Evolutionary conservation across 116 monocot genomes (phyloP).

Genomic region (Papilionanthe hybrid): DNA sequence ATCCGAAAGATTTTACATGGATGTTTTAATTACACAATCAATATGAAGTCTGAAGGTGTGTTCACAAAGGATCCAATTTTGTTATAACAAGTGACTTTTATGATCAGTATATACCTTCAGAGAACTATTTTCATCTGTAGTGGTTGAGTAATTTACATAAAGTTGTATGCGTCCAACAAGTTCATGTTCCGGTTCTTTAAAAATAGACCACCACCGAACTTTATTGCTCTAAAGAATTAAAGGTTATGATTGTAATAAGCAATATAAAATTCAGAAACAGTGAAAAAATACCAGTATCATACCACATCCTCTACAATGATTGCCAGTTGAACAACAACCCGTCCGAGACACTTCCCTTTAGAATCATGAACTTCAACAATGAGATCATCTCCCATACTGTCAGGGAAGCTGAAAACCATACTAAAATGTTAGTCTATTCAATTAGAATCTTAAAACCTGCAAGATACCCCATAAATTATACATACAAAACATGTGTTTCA

Average conservation of each 20-base stretch:
- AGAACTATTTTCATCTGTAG: slow-evolving; percentile 58
- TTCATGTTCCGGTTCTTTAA: slow-evolving; percentile 86
- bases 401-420: slow-evolving; percentile 72
- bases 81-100: neutral
- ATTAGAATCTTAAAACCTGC: slow-evolving; percentile 4
- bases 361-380: slow-evolving; percentile 92
- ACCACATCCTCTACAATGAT: slow-evolving; percentile 76
- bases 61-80: neutral
- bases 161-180: slow-evolving; percentile 85
- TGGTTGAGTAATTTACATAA: slow-evolving; percentile 61
- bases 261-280: neutral
- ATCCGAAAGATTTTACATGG: slow-evolving; percentile 8
- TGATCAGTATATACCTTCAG: slow-evolving; percentile 30
- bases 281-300: slow-evolving; percentile 19
- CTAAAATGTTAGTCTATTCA: neutral
- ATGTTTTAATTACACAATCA: neutral
- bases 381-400: slow-evolving; percentile 90
- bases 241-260: neutral
- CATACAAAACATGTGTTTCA: slow-evolving; percentile 97
- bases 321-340: slow-evolving; percentile 81
- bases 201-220: slow-evolving; percentile 88
- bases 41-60: neutral
- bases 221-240: slow-evolving; percentile 60
- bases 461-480: slow-evolving; percentile 6
- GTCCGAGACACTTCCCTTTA: slow-evolving; percentile 65